These are phyloP conservation scores for Yamadazyma sp. DNA, from an alignment of 805 yeast species.

Conservation along the genomic window DNA sequence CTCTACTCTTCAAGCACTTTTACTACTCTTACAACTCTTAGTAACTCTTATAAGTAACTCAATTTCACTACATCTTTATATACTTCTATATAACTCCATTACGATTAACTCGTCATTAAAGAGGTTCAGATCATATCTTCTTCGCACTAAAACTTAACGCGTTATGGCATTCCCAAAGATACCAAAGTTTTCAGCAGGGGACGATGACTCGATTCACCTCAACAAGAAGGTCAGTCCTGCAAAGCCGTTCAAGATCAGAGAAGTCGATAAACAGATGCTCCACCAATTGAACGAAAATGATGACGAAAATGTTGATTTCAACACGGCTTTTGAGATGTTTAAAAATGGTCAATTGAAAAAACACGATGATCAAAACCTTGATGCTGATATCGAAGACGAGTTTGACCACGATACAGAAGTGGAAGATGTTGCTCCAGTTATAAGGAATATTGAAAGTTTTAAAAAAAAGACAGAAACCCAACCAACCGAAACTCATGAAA, in stretches of 20 bases:
- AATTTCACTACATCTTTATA: no score
- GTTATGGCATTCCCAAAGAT: constrained; percentile 27
- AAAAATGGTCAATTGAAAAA: constrained; percentile 7
- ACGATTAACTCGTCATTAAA: no score
- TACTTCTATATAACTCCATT: no score
- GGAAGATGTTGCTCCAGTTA: background rate
- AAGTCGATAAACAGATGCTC: constrained; percentile 18
- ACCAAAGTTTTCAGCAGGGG: constrained; percentile 40
- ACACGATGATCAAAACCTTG: background rate
- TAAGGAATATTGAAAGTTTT: background rate
- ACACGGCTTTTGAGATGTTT: constrained; percentile 17
- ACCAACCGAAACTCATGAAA: no score
- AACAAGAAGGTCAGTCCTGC: constrained; percentile 37
- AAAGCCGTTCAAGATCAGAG: constrained; percentile 22
- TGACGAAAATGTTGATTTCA: constrained; percentile 14
- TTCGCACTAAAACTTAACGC: constrained; percentile 4
- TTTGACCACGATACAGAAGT: constrained; percentile 4
- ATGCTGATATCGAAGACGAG: constrained; percentile 3
- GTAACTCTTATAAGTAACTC: no score
- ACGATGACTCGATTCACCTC: constrained; percentile 40
- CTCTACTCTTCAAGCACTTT: no score
- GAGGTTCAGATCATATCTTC: no score
- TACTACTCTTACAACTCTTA: no score
- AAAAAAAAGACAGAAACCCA: constrained; percentile 3
- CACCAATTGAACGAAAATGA: constrained; percentile 16